These are phyloP conservation scores for Euphrasia confusa DNA, from an alignment of 257 asterid species.

Conservation along the genomic window DNA sequence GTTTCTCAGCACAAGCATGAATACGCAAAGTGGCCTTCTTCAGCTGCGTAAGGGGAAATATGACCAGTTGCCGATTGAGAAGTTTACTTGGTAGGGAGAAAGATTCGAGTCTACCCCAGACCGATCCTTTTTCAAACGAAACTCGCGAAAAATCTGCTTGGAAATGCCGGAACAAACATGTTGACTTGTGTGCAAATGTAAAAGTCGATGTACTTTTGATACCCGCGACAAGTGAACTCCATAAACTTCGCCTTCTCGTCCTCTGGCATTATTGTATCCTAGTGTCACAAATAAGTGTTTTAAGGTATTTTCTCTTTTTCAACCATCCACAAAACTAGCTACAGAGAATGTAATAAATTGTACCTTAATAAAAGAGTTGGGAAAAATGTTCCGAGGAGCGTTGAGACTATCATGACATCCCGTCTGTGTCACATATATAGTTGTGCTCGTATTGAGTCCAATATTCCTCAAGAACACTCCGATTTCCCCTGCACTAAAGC, in stretches of 20 bases:
- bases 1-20: conserved; percentile 45
- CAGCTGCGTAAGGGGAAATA: conserved; percentile 36
- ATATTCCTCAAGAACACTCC: conserved; percentile 38
- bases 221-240: conserved; percentile 21
- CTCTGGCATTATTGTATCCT: conserved; percentile 51
- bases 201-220: conserved; percentile 40
- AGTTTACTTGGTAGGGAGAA: conserved; percentile 31
- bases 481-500: conserved; percentile 33
- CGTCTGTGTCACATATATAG: conserved; percentile 48
- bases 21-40: conserved; percentile 38
- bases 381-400: conserved; percentile 40
- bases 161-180: conserved; percentile 37
- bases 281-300: neutral
- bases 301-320: too few species aligned
- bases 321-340: too few species aligned
- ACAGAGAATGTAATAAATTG: neutral
- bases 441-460: conserved; percentile 37
- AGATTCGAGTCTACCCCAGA: conserved; percentile 39
- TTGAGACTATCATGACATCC: conserved; percentile 44
- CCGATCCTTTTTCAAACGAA: conserved; percentile 51
- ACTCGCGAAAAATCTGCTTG: conserved; percentile 34
- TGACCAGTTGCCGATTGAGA: conserved; percentile 25
- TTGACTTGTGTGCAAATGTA: conserved; percentile 40
- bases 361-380: conserved; percentile 58
- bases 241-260: conserved; percentile 34